phyloP scores from a whole-genome alignment of 208 protist genomes.

The Leishmania major region DNA sequence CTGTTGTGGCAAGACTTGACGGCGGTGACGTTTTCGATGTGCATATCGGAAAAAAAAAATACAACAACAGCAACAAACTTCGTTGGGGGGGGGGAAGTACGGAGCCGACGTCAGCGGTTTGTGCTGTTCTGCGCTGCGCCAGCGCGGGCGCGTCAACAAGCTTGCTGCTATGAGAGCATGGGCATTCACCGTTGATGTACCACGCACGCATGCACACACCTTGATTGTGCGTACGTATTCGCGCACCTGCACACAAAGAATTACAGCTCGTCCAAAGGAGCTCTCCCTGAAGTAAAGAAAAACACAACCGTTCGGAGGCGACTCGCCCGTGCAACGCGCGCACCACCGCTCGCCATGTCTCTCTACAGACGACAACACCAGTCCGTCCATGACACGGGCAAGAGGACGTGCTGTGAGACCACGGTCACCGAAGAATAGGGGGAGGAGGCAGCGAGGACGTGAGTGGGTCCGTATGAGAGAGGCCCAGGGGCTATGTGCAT shows the following conservation, averaged over 20 bases:
- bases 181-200: not conserved
- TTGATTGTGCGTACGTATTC: not conserved
- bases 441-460: not conserved
- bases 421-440: not conserved
- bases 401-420: not conserved
- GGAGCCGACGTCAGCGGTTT: not conserved
- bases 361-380: not conserved
- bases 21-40: not conserved
- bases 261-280: not conserved
- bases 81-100: not conserved
- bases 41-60: not conserved
- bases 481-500: not conserved
- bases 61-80: not conserved
- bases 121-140: not conserved
- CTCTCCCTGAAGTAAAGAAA: not conserved
- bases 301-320: not conserved
- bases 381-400: not conserved
- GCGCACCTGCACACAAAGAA: not conserved
- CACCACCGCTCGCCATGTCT: not conserved
- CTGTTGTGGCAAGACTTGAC: not conserved
- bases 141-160: not conserved
- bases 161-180: not conserved
- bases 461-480: not conserved
- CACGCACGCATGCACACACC: not conserved
- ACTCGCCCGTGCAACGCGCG: not conserved